phyloP scores from a whole-genome alignment of 306 rosid species.

The Prinsepia uniflora region DNA sequence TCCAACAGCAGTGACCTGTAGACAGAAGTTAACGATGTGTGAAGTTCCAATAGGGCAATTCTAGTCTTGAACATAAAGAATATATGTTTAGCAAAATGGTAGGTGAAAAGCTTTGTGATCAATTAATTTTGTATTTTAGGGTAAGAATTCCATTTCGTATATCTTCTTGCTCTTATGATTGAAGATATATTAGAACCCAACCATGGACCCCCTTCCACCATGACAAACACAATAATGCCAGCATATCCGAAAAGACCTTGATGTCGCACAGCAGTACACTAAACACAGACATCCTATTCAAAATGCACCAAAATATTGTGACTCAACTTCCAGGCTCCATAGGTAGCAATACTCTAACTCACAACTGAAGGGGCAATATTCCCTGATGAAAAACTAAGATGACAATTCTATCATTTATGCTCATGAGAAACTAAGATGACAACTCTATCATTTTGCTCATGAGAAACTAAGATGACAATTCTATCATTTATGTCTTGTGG shows the following conservation, averaged over 20 bases:
- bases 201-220: constrained; percentile 1
- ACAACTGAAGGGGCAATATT: not conserved
- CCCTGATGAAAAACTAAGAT: not conserved
- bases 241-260: not conserved
- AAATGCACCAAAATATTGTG: not conserved
- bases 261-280: not conserved
- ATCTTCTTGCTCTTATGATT: not conserved
- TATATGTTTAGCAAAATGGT: not conserved
- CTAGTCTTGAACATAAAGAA: not conserved
- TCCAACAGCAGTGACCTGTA: constrained; percentile 95
- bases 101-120: not conserved
- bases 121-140: not conserved
- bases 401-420: not conserved
- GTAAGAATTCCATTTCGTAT: not conserved
- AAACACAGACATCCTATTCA: not conserved
- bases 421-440: not conserved
- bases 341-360: not conserved
- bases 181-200: not conserved
- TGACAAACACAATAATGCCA: no score
- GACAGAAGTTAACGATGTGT: constrained; percentile 22
- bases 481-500: not conserved
- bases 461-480: not conserved
- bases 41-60: constrained; percentile 19
- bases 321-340: not conserved
- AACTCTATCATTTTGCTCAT: not conserved